Evolutionary conservation across 2,329 filamentous ascomycete species (phyloP), one percentile per base, ranked within the genome.

Genomic region (Aspergillus pseudonomiae): DNA sequence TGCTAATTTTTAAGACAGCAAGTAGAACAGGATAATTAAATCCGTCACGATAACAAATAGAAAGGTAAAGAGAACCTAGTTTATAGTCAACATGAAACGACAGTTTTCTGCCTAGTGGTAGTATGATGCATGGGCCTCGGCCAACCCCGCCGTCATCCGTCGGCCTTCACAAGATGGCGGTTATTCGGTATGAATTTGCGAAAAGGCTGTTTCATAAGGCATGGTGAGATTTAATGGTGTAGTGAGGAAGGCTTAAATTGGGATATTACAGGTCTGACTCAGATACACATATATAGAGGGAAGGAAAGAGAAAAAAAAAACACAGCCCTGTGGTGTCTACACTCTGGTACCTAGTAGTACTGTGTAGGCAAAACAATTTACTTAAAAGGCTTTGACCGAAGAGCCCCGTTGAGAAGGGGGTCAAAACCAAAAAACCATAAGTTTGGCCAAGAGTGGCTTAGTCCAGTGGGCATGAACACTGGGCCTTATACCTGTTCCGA

Each of bases 51-150:
- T 41, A 55, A 39, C 32, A 41, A 55, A 55, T 55, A 26, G 39
- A 39, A 55, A 55, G 24, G 52, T 10, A 24, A 1, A 3, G 52
- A 36, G 21, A n/a, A 39, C 16, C 30, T 36, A 26, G 28, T 9
- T 39, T 19, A 55, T 26, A 55, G 52, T 55, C 52, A 55, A 55
- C 21, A 16, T 55, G 52, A 55, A 55, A 55, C 52, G 24, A 55
- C 45, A 53, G 28, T 26, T 10, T 16, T 39, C 12, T 9, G 28
- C 28, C 26, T 50, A 50, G 46, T 50, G 39, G 39, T 41, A 54
- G 52, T 36, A 24, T 54, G 30, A 54, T 54, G 32, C 52, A 39
- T 55, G 32, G 52, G 52, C 52, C 52, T 55, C 52, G 32, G 52
- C 34, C 52, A 54, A 50, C 46, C 46, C 26, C 46, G 24, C 46